Conservation (phyloP, 2,329 filamentous ascomycete species). For the Emmonsiellopsis sp. region DNA sequence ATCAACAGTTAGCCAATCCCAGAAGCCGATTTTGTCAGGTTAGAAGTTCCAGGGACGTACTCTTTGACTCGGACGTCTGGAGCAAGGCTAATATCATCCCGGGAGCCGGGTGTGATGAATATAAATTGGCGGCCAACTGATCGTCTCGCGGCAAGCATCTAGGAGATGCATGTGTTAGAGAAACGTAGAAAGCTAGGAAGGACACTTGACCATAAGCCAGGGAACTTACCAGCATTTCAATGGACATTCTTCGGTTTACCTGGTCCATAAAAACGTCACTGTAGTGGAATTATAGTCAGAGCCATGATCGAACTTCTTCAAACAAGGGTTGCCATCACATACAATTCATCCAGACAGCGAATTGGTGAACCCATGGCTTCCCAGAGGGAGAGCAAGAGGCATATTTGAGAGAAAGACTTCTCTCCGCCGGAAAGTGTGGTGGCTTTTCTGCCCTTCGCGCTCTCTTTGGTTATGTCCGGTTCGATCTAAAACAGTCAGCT, state of each 20-base stretch:
- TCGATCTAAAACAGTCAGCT: slow-evolving; percentile 39
- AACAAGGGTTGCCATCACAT: slow-evolving; percentile 17
- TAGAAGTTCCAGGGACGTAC: slow-evolving; percentile 19
- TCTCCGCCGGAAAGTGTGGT: slow-evolving; percentile 93
- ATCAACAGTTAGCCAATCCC: not conserved
- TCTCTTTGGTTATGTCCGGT: slow-evolving; percentile 59
- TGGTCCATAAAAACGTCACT: slow-evolving; percentile 97
- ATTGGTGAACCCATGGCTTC: slow-evolving; percentile 96
- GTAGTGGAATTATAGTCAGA: slow-evolving; percentile 11
- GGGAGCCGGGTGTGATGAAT: slow-evolving; percentile 87
- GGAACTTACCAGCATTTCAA: slow-evolving; percentile 73
- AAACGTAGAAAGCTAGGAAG: not conserved
- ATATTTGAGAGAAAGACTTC: slow-evolving; percentile 96
- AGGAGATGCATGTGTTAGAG: not conserved
- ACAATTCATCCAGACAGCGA: slow-evolving; percentile 90
- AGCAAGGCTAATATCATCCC: slow-evolving; percentile 43
- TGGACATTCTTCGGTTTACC: slow-evolving; percentile 86
- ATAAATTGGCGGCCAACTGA: slow-evolving; percentile 91
- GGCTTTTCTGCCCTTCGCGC: slow-evolving; percentile 65
- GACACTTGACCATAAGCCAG: not conserved
- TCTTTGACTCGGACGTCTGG: slow-evolving; percentile 37
- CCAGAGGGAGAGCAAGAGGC: slow-evolving; percentile 85
- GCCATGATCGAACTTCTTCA: not conserved
- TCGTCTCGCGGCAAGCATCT: slow-evolving; percentile 75
- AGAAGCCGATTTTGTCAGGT: not conserved